Evolutionary conservation across 305 asterid genomes (phyloP).

Genomic region (Coffea humblotiana): DNA sequence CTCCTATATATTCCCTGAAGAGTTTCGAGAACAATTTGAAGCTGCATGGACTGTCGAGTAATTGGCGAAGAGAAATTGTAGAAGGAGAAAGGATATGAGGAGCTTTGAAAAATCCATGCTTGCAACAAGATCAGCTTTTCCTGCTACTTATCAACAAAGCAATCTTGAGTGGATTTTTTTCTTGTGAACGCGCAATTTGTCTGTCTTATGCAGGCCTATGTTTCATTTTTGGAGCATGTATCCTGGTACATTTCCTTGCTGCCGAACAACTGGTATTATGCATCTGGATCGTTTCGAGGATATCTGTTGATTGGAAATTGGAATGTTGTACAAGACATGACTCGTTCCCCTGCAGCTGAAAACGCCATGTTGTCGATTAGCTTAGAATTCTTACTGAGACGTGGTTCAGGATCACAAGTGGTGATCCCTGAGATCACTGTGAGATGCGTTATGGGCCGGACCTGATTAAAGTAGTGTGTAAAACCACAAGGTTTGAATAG

Average conservation of each 20-base stretch:
- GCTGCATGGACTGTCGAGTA: slow-evolving; percentile 11
- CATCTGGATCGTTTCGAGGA: background rate
- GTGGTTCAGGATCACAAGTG: too few species aligned
- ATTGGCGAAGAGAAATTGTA: slow-evolving; percentile 27
- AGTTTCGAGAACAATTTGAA: slow-evolving; percentile 34
- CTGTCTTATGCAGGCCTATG: background rate
- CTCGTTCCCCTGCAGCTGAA: background rate
- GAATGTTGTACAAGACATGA: too few species aligned
- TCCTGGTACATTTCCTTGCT: background rate
- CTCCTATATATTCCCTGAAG: slow-evolving; percentile 51
- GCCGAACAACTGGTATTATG: background rate
- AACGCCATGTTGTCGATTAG: background rate
- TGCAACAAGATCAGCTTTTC: slow-evolving; percentile 9
- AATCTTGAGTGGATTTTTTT: background rate
- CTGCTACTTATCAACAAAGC: background rate
- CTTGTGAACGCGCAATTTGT: background rate
- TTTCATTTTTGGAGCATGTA: background rate
- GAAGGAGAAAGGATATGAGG: slow-evolving; percentile 28
- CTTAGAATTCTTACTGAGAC: background rate
- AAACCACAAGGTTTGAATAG: too few species aligned
- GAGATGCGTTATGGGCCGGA: too few species aligned
- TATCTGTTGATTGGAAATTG: background rate
- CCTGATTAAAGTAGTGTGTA: too few species aligned
- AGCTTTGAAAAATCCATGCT: slow-evolving; percentile 40
- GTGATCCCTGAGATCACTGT: too few species aligned